phyloP scores from a whole-genome alignment of 2,329 filamentous ascomycete genomes.

The Ceratocystis colombiana region DNA sequence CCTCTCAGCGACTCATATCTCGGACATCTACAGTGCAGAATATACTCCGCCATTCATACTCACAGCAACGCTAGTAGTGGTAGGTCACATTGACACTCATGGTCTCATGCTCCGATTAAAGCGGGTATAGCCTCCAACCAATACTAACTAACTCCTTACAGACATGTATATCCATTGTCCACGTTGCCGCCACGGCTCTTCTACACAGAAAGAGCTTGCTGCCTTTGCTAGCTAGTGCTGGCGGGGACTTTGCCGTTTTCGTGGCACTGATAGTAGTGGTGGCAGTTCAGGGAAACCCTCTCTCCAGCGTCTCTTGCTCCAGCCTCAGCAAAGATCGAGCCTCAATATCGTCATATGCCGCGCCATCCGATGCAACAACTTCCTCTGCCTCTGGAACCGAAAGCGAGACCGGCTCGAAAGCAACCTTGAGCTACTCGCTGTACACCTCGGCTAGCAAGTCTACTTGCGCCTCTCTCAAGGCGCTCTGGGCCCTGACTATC shows the following conservation, averaged over 20 bases:
- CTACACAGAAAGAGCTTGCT: conserved; percentile 69
- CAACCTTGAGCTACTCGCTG: conserved; percentile 33
- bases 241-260: conserved; percentile 57
- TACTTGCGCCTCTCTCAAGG: conserved; percentile 76
- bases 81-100: conserved; percentile 40
- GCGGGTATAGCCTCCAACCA: too few species aligned
- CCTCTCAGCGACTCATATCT: conserved; percentile 71
- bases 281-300: conserved; percentile 66
- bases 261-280: conserved; percentile 70
- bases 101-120: background rate
- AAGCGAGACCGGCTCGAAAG: conserved; percentile 27
- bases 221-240: conserved; percentile 59
- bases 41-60: conserved; percentile 60
- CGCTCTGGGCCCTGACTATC: conserved; percentile 77
- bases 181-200: conserved; percentile 69
- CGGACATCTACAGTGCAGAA: conserved; percentile 57
- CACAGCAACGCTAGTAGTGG: conserved; percentile 67
- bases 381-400: conserved; percentile 2
- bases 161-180: conserved; percentile 70
- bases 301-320: conserved; percentile 67
- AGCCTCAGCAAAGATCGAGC: conserved; percentile 34
- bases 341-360: conserved; percentile 27
- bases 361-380: background rate
- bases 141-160: conserved; percentile 32
- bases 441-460: conserved; percentile 45